These are phyloP conservation scores for Aschersonia sp. DNA, from an alignment of 2,329 filamentous ascomycete genomes.

Conservation along the genomic window DNA sequence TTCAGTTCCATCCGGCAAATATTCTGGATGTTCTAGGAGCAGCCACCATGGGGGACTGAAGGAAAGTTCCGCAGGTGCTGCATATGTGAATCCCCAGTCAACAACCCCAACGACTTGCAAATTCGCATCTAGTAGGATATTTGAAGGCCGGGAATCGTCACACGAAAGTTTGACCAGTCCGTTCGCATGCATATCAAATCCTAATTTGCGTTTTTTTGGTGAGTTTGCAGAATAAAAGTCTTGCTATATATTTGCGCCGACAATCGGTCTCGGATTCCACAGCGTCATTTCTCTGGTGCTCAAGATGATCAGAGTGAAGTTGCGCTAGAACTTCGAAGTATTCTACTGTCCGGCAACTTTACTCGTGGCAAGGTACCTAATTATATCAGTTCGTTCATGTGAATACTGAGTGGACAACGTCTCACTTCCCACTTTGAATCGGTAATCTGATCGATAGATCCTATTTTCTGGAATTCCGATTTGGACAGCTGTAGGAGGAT, in stretches of 20 bases:
- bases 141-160: conserved; percentile 15
- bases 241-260: conserved; percentile 17
- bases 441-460: not conserved
- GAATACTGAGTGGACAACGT: conserved; percentile 7
- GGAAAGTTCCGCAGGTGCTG: conserved; percentile 16
- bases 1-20: conserved; percentile 15
- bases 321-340: not conserved
- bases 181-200: conserved; percentile 6
- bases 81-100: conserved; percentile 26
- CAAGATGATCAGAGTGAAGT: conserved; percentile 2
- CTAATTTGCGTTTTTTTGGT: conserved; percentile 13
- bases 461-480: not conserved
- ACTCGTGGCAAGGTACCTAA: not conserved
- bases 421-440: conserved; percentile 9
- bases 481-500: conserved; percentile 2
- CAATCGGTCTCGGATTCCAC: conserved; percentile 15
- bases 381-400: conserved; percentile 2
- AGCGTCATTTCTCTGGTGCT: conserved; percentile 21
- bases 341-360: not conserved
- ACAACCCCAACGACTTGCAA: conserved; percentile 17
- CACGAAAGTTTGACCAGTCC: conserved; percentile 11
- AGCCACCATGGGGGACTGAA: conserved; percentile 25
- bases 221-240: conserved; percentile 8
- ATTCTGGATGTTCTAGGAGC: conserved; percentile 16
- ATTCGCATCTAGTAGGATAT: conserved; percentile 15